These are phyloP conservation scores for Septoria linicola DNA, from an alignment of 2,329 filamentous ascomycete species.

Conservation along the genomic window DNA sequence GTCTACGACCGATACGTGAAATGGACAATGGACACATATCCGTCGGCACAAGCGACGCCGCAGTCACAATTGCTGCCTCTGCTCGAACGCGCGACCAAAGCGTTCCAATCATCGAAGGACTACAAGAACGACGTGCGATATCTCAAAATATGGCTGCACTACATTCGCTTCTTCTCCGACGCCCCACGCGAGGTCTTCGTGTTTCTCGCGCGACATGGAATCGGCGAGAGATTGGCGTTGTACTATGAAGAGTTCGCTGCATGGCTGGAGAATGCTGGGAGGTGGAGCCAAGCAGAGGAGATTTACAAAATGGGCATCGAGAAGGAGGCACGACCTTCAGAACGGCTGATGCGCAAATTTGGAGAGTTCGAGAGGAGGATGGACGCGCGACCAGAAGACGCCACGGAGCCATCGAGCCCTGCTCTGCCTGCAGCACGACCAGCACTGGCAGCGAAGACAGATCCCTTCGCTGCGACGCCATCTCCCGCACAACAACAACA, in stretches of 20 bases:
- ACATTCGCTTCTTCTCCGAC: slow-evolving; percentile 90
- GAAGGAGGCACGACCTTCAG: slow-evolving; percentile 76
- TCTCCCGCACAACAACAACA: slow-evolving; percentile 66
- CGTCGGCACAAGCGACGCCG: slow-evolving; percentile 85
- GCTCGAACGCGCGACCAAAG: slow-evolving; percentile 87
- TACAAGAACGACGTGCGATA: slow-evolving; percentile 97
- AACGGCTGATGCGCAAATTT: slow-evolving; percentile 83
- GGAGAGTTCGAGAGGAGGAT: slow-evolving; percentile 83
- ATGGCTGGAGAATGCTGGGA: slow-evolving; percentile 80
- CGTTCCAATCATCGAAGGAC: slow-evolving; percentile 78
- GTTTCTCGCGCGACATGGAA: slow-evolving; percentile 81
- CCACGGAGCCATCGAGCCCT: slow-evolving; percentile 73
- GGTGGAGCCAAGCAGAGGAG: slow-evolving; percentile 90
- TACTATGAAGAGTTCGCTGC: slow-evolving; percentile 97
- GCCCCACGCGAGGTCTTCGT: slow-evolving; percentile 89
- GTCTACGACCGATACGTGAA: slow-evolving; percentile 95
- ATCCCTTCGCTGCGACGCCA: slow-evolving; percentile 70
- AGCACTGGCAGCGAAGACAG: slow-evolving; percentile 78
- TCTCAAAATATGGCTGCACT: slow-evolving; percentile 88
- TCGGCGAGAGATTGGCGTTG: slow-evolving; percentile 82
- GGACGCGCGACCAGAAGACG: slow-evolving; percentile 63
- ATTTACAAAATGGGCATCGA: slow-evolving; percentile 89
- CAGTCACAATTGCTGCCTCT: slow-evolving; percentile 86
- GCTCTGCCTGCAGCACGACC: slow-evolving; percentile 80
- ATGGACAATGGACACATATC: slow-evolving; percentile 95